Evolutionary conservation across 805 yeast genomes (phyloP).

Genomic region (Metschnikowia lunata): DNA sequence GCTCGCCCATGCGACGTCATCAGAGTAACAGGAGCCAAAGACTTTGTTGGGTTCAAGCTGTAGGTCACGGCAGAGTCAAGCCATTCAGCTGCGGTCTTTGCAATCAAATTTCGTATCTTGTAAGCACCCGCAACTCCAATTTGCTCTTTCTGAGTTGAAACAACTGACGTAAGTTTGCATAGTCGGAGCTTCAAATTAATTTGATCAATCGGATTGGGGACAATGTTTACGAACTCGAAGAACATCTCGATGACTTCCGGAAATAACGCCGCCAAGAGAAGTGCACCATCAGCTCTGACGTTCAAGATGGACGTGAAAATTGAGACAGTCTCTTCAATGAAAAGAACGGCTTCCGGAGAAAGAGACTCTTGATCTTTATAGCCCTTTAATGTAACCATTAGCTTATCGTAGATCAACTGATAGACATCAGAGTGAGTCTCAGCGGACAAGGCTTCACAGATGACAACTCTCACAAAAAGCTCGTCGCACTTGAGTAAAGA

Average conservation of each 20-base stretch:
- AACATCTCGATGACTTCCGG: slow-evolving; percentile 27
- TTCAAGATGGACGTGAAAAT: slow-evolving; percentile 40
- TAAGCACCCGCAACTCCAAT: slow-evolving; percentile 43
- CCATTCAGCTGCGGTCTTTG: slow-evolving; percentile 49
- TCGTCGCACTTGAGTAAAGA: slow-evolving; percentile 45
- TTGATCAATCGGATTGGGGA: slow-evolving; percentile 26
- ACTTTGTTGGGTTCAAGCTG: slow-evolving; percentile 16
- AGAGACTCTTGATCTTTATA: slow-evolving; percentile 25
- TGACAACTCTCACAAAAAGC: slow-evolving; percentile 59
- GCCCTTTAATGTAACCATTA: slow-evolving; percentile 35
- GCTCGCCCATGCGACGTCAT: slow-evolving; percentile 15
- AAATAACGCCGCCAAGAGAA: slow-evolving; percentile 28
- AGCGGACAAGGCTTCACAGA: slow-evolving; percentile 64
- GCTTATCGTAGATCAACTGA: slow-evolving; percentile 43
- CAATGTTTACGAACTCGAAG: slow-evolving; percentile 24
- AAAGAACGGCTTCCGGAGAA: slow-evolving; percentile 29
- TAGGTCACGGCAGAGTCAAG: slow-evolving; percentile 47
- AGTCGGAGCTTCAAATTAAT: slow-evolving; percentile 41
- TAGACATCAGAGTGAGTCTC: slow-evolving; percentile 61
- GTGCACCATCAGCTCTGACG: slow-evolving; percentile 33
- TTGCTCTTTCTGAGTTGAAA: slow-evolving; percentile 30
- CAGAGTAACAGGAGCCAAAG: background rate
- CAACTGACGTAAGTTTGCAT: slow-evolving; percentile 33
- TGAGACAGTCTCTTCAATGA: slow-evolving; percentile 48
- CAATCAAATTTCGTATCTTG: slow-evolving; percentile 43